These are phyloP conservation scores for Trypanosoma conorhini DNA, from an alignment of 208 protist species.

Conservation along the genomic window DNA sequence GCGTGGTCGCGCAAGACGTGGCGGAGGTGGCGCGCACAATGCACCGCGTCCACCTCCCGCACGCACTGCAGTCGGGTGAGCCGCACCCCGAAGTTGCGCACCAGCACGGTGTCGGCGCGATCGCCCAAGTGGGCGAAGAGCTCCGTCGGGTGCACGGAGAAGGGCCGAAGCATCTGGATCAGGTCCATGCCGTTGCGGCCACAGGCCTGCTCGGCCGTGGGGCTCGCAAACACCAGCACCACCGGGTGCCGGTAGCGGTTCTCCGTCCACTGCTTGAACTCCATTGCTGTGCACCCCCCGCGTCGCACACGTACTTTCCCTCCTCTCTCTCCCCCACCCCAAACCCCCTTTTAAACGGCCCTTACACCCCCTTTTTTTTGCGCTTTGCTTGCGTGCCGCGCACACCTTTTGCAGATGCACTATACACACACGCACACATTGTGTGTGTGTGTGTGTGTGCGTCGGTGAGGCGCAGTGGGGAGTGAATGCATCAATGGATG, in stretches of 20 bases:
- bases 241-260: constrained; percentile 71
- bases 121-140: constrained; percentile 53
- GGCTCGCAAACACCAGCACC: constrained; percentile 60
- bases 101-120: constrained; percentile 38
- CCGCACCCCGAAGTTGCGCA: constrained; percentile 70
- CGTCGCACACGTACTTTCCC: neutral
- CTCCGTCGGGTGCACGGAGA: constrained; percentile 37
- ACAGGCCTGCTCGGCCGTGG: constrained; percentile 42
- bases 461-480: neutral
- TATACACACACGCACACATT: no score
- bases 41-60: constrained; percentile 32
- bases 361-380: neutral
- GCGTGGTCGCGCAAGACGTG: constrained; percentile 37
- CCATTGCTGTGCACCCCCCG: constrained; percentile 5
- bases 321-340: neutral
- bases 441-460: no score
- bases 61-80: constrained; percentile 70
- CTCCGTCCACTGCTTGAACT: constrained; percentile 63
- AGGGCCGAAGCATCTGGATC: constrained; percentile 76
- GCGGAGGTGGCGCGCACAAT: constrained; percentile 35
- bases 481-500: no score
- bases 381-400: constrained; percentile 10
- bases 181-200: constrained; percentile 64
- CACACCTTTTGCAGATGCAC: no score
- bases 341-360: neutral